Evolutionary conservation across 495 filamentous ascomycete genomes (phyloP).

Genomic region (Neurospora tetrasperma): DNA sequence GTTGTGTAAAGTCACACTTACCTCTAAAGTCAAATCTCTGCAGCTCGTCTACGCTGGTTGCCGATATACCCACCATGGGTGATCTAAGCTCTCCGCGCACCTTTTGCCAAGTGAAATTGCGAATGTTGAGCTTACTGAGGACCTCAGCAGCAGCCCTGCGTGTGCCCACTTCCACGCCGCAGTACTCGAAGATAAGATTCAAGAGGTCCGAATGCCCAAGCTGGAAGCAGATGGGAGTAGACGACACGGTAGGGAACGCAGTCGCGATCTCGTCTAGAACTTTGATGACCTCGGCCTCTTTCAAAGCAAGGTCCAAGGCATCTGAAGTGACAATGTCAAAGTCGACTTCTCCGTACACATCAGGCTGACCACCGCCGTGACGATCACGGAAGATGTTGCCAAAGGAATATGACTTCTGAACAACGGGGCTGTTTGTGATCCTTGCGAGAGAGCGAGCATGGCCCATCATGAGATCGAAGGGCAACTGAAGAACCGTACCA

Average conservation of each 20-base stretch:
- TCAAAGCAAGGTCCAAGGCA: slow-evolving; percentile 70
- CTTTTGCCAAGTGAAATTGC: slow-evolving; percentile 73
- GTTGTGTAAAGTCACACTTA: slow-evolving; percentile 20
- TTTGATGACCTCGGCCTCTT: slow-evolving; percentile 92
- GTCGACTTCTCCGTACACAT: slow-evolving; percentile 78
- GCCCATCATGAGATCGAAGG: slow-evolving; percentile 84
- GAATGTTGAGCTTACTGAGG: slow-evolving; percentile 79
- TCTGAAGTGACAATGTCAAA: slow-evolving; percentile 85
- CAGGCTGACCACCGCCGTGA: slow-evolving; percentile 65
- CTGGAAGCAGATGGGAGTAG: slow-evolving; percentile 76
- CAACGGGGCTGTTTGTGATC: slow-evolving; percentile 43
- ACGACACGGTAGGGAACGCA: slow-evolving; percentile 63
- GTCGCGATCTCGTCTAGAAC: slow-evolving; percentile 85
- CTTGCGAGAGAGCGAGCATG: slow-evolving; percentile 78
- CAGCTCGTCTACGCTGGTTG: slow-evolving; percentile 86
- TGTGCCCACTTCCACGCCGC: slow-evolving; percentile 59
- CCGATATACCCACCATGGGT: slow-evolving; percentile 68
- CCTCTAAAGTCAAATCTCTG: slow-evolving; percentile 82
- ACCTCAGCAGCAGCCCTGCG: slow-evolving; percentile 68
- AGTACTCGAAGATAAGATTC: slow-evolving; percentile 77
- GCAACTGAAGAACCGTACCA: slow-evolving; percentile 79
- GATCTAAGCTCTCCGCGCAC: slow-evolving; percentile 75
- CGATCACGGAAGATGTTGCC: slow-evolving; percentile 78
- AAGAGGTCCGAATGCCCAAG: slow-evolving; percentile 83
- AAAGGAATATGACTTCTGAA: slow-evolving; percentile 77